Percentiles rank a stretch among this genome's conserved stretches.
Conservation (phyloP, 2,329 filamentous ascomycete species). For the Thelonectria rubi region DNA sequence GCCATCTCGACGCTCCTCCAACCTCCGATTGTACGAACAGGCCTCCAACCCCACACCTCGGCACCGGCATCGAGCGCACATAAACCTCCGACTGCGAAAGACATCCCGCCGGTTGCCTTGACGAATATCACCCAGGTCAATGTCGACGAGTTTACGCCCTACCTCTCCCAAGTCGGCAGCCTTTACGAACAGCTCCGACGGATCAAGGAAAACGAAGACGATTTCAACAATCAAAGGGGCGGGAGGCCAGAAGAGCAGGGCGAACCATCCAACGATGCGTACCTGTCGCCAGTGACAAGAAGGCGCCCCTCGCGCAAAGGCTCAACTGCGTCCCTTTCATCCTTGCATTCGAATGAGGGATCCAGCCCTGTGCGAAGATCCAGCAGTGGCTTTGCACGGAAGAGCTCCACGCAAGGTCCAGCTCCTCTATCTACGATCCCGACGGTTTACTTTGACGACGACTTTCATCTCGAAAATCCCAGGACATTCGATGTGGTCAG, state of each 20-base stretch:
- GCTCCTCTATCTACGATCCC: conserved; percentile 94
- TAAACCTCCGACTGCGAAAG: conserved; percentile 82
- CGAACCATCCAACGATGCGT: conserved; percentile 56
- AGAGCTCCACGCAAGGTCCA: conserved; percentile 70
- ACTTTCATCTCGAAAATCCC: conserved; percentile 95
- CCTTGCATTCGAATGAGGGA: conserved; percentile 60
- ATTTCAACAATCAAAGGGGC: conserved; percentile 57
- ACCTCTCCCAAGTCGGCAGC: conserved; percentile 84
- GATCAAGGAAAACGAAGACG: conserved; percentile 80
- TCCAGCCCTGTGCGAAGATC: conserved; percentile 54
- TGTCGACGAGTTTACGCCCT: conserved; percentile 80
- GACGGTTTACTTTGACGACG: conserved; percentile 90
- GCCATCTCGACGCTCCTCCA: conserved; percentile 95
- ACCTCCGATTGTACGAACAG: conserved; percentile 87
- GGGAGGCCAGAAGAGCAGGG: conserved; percentile 55
- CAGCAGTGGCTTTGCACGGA: conserved; percentile 62
- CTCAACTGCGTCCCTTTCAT: conserved; percentile 57
- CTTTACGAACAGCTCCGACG: conserved; percentile 90
- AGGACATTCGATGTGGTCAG: conserved; percentile 96
- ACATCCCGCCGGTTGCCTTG: conserved; percentile 92
- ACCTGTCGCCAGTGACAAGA: conserved; percentile 55
- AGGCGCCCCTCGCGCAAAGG: conserved; percentile 44
- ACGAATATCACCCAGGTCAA: conserved; percentile 89
- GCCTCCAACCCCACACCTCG: conserved; percentile 80
- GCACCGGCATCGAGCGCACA: conserved; percentile 76